Evolutionary conservation across 1,139 yeast genomes (phyloP), one percentile per base, ranked within the genome.

Genomic region (Pneumocystis carinii): DNA sequence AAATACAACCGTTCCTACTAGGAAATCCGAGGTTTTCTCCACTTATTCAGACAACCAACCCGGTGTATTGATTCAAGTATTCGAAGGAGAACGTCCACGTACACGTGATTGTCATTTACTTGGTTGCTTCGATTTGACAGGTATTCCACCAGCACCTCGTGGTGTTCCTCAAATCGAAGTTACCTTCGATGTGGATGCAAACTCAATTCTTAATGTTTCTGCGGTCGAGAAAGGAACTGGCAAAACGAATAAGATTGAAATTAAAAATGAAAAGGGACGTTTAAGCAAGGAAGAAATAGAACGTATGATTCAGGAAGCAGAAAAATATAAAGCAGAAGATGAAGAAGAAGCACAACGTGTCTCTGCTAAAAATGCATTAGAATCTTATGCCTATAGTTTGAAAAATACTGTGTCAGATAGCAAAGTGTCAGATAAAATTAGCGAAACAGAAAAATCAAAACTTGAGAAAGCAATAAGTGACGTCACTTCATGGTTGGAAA

Each of bases 111-210:
- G 87, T 87, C 88, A 87, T 84, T 79, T 87, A 78, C 86, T 87
- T 75, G 95, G 95, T 80, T 87, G 87, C 83, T 87, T 88, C 78
- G 92, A 90, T 77, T 83, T 87, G 74, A 80, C 90, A 72, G 95
- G 95, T 76, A 87, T 87, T 70, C 95, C 95, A 75, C 95, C 95
- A 73, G 95, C 95, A 67, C 95, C 95, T 77, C 88, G 92, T 81
- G 95, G 95, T 81, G 95, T 87, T 69, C 95, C 95, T 74, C 94
- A 87, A 81, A 87, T 87, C 73, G 95, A 87, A 81, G 95, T 87
- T 71, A 87, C 95, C 71, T 88, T 88, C 75, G 95, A 87, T 77
- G 83, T 87, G 72, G 95, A 87, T 76, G 90, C 95, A 72, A 90
- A 87, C 77, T 95, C 95, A 79, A 88, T 88, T 78, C 82, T 88